Evolutionary conservation across 2,329 filamentous ascomycete genomes (phyloP), one percentile per base, ranked within the genome.

Genomic region (Stromatinia cepivora): DNA sequence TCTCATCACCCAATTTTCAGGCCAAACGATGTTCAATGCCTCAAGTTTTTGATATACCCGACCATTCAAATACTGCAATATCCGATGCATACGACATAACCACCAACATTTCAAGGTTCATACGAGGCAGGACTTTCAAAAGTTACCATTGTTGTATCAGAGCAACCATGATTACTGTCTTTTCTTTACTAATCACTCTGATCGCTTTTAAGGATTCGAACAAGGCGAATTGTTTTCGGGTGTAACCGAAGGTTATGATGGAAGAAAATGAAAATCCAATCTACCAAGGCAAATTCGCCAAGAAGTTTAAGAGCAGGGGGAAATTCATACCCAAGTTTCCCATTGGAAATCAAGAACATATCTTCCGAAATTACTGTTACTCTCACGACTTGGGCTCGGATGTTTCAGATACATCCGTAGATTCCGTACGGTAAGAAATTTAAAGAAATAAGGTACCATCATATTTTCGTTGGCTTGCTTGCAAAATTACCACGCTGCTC

Each of bases 301-400:
- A 61, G 39, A 28, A 15, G 22, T 61, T 46, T 28, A 22, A 13
- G 42, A 46, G 25, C 39, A 28, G 39, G 42, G 57, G 39, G 39
- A 61, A 45, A 22, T 61, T 61, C 25, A 45, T 8, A 22, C 28
- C 57, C 25, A 61, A 22, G 57, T 46, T 31, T 45, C 22, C 39
- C 39, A 61, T 61, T 61, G 39, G 57, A 61, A 17, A 61, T 61
- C 57, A 46, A 46, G 17, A 61, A 31, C 22, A 31, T 20, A 31
- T 42, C 57, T 17, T 61, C 39, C 57, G 57, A 61, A 61, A 61
- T 61, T 61, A 61, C 39, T 20, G 57, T 61, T 46, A 61, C 57
- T 45, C 34, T 36, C 22, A 15, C 31, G 20, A n/a, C 39, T 61
- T 25, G 57, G 39, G 45, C 39, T 46, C 39, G 28, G 57, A 46